Base-by-base conservation (phyloP, 352 stramenopile genomes). In the Blastocystis sp. region DNA sequence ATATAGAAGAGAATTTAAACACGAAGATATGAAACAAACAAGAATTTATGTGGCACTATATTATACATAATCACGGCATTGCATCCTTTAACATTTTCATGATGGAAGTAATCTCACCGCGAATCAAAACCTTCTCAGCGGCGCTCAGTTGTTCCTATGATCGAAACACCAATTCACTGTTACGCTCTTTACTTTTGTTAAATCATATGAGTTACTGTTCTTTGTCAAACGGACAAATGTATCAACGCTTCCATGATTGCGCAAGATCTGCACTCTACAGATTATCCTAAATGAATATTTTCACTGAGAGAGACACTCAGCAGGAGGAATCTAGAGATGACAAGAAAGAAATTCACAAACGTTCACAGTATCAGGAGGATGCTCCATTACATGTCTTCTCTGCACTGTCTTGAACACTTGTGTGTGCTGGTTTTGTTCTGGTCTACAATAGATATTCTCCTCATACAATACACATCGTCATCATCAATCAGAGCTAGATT, bases 181-280 rank as follows among this genome's bases (percentile, higher is more conserved):
- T 23, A 84, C 73, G 29, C 29, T 68, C 53, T 84, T 84, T 55
- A 26, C 7, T 45, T 84, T 84, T 26, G 73, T 68, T 29, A 84
- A 64, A 45, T 84, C 73, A 47, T 84, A 84, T 3, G 73, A 55
- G 6, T n/a, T 45, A 43, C 39, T 66, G 41, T 84, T 84, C 47
- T 66, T 84, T 23, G 54, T 64, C 37, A 84, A 29, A n/a, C 73
- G 73, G 18, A 84, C 29, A 43, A 66, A 84, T 1, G 47, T 23
- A 37, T 84, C 73, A 20, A 39, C 54, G 11, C 20, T 26, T n/a
- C 73, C 73, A 68, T 47, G n/a, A 9, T 45, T 41, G 41, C 34
- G 56, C 41, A 84, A 13, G 13, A 84, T 53, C 56, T 84, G 73
- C 23, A 84, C 23, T 47, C 73, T 84, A 84, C 20, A 45, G 11